A percentile compares a stretch with the other conserved stretches of the same genome.
Conservation (phyloP, 495 filamentous ascomycete genomes). For the Cetradonia linearis region DNA sequence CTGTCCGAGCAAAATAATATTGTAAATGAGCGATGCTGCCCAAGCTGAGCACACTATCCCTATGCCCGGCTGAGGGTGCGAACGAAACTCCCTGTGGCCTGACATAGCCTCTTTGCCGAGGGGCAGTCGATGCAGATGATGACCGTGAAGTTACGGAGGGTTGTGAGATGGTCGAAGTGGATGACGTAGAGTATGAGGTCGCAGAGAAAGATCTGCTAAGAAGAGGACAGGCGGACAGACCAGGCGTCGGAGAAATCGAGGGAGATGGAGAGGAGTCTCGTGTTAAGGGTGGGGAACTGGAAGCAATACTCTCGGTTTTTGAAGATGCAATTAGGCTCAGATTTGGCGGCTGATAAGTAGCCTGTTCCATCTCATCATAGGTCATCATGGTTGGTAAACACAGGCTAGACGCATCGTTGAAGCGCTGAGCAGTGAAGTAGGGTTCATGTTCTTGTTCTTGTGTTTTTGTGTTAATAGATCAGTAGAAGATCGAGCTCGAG, state of each 20-base stretch:
- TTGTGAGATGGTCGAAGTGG: constrained; percentile 36
- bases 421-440: neutral
- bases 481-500: neutral
- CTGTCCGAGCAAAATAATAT: constrained; percentile 95
- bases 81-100: constrained; percentile 86
- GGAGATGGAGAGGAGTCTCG: constrained; percentile 37
- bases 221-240: constrained; percentile 30
- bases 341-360: neutral
- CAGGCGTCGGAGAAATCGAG: constrained; percentile 27
- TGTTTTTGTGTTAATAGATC: neutral
- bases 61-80: constrained; percentile 73
- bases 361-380: neutral
- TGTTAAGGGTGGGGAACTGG: constrained; percentile 23
- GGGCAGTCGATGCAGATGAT: constrained; percentile 45
- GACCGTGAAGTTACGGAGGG: constrained; percentile 41
- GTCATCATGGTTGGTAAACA: neutral
- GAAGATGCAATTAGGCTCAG: constrained; percentile 3
- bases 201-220: constrained; percentile 68
- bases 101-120: constrained; percentile 71
- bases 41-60: constrained; percentile 89
- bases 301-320: constrained; percentile 18
- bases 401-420: neutral
- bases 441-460: neutral
- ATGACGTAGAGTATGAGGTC: constrained; percentile 62
- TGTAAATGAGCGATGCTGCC: constrained; percentile 96